Evolutionary conservation across 148 eudicot genomes (phyloP), one percentile per base, ranked within the genome.

Genomic region (Cornus suecica): DNA sequence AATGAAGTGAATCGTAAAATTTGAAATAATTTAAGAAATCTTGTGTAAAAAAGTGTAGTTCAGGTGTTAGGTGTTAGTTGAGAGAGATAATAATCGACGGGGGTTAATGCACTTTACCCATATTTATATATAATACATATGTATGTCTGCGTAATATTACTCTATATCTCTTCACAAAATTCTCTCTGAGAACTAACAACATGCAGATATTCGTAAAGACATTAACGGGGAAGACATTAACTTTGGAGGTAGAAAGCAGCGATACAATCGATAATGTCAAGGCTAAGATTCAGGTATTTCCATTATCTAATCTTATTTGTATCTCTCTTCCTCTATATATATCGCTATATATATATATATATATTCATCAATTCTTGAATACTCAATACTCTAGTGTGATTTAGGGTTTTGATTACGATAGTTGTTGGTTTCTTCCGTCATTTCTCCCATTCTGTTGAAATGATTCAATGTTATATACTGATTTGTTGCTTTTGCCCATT

Each of bases 121-220:
- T n/a, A n/a, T n/a, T n/a, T n/a, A n/a, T n/a, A n/a, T n/a, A n/a
- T n/a, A n/a, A n/a, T n/a, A n/a, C n/a, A n/a, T n/a, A n/a, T n/a
- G n/a, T n/a, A n/a, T n/a, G n/a, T n/a, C n/a, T n/a, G n/a, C n/a
- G n/a, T n/a, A n/a, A n/a, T n/a, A n/a, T n/a, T n/a, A n/a, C n/a
- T n/a, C n/a, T n/a, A n/a, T n/a, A n/a, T n/a, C n/a, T n/a, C n/a
- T n/a, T n/a, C n/a, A n/a, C n/a, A n/a, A 20, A 65, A 65, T 65
- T 65, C 23, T 65, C 71, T 10, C 51, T 68, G 71, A 11, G 56
- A 16, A 14, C 54, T 14, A 25, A 29, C 25, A 65, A 45, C 34
- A 74, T 74, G 76, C 76, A 74, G 76, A 74, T 74, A 68, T 74
- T 74, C 24, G 76, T 74, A 24, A 74, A 74, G 42, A 74, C 76